phyloP scores from a whole-genome alignment of 768 basidiomycete genomes.

The Sporobolomyces roseus region DNA sequence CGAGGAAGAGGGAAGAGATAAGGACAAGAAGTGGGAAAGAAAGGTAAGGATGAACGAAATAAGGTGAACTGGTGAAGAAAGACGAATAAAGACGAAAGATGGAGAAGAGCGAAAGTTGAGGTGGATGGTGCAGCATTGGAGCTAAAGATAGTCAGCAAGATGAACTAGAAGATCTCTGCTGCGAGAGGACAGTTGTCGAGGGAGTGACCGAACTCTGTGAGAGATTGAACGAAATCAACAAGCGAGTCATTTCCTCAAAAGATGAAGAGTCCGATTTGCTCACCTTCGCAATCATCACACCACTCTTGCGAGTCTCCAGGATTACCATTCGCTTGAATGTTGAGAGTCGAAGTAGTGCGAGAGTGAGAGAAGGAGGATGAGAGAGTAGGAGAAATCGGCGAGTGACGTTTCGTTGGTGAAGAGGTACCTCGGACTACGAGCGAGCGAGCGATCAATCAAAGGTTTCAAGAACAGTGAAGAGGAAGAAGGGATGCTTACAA shows the following conservation, averaged over 20 bases:
- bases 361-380: conserved; percentile 4
- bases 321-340: conserved; percentile 21
- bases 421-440: neutral
- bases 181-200: conserved; percentile 79
- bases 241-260: neutral
- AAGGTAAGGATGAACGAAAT: neutral
- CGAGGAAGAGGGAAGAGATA: too few species aligned
- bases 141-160: neutral
- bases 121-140: neutral
- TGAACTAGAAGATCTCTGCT: conserved; percentile 69
- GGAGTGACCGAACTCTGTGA: conserved; percentile 56
- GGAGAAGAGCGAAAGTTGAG: neutral
- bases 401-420: conserved; percentile 41
- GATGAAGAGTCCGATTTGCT: conserved; percentile 27
- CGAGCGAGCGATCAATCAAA: neutral
- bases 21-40: too few species aligned
- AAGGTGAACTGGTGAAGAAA: neutral
- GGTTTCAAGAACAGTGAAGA: neutral
- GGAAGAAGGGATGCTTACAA: conserved; percentile 51
- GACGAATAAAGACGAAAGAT: neutral
- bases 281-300: conserved; percentile 78
- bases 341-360: conserved; percentile 9
- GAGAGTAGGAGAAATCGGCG: conserved; percentile 38
- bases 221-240: conserved; percentile 4
- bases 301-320: conserved; percentile 51